phyloP scores from a whole-genome alignment of 345 rosid species.

The Linum lewisii region DNA sequence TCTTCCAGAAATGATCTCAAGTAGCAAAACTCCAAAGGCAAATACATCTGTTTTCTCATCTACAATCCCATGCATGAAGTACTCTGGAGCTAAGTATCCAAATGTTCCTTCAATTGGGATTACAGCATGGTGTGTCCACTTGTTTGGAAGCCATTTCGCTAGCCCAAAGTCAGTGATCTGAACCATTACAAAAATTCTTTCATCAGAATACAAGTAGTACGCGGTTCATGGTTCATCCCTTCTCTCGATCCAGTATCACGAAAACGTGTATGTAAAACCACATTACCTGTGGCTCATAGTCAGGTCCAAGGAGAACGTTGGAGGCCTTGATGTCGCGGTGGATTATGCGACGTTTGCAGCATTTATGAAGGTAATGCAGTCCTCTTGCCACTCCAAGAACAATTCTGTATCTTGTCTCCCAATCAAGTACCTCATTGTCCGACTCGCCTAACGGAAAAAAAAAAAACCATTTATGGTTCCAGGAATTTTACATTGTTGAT shows the following conservation, averaged over 20 bases:
- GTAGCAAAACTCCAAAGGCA: conserved; percentile 76
- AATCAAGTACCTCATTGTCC: conserved; percentile 30
- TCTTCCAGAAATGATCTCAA: conserved; percentile 76
- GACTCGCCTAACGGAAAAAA: conserved; percentile 29
- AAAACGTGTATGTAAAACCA: background rate
- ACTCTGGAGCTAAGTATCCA: conserved; percentile 94
- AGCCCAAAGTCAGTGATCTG: conserved; percentile 96
- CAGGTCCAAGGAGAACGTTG: conserved; percentile 80
- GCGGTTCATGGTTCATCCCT: background rate
- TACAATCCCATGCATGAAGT: conserved; percentile 87
- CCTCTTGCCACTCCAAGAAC: conserved; percentile 74
- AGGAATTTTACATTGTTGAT: background rate
- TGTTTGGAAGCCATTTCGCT: conserved; percentile 90
- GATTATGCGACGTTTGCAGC: conserved; percentile 77
- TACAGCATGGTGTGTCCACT: conserved; percentile 87
- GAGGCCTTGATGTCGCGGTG: conserved; percentile 96
- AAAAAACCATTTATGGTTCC: background rate
- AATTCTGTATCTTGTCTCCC: conserved; percentile 70
- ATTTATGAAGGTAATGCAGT: conserved; percentile 80
- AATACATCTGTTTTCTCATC: conserved; percentile 92
- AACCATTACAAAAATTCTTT: background rate
- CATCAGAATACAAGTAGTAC: background rate
- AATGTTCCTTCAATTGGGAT: conserved; percentile 94
- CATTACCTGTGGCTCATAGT: conserved; percentile 73
- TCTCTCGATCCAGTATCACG: too few relatives aligned